Percentiles rank a stretch among this genome's conserved stretches.
These are phyloP conservation scores for Metschnikowia arizonensis DNA, from an alignment of 805 yeast species.

Conservation along the genomic window DNA sequence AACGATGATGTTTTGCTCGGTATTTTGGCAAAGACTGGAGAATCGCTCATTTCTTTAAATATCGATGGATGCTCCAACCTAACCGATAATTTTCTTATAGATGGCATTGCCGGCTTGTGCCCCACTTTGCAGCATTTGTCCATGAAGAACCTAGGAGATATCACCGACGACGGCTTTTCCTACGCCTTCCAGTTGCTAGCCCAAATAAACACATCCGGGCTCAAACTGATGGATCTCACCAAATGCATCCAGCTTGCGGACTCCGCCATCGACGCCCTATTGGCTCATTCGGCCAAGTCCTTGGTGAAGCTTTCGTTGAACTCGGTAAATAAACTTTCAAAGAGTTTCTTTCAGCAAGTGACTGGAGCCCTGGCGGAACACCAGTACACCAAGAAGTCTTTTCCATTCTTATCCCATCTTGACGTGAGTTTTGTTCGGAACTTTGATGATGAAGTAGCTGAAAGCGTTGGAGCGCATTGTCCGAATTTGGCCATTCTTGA, in stretches of 20 bases:
- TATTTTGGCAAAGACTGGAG: conserved; percentile 59
- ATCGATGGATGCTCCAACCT: conserved; percentile 72
- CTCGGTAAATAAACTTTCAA: conserved; percentile 58
- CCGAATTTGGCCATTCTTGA: conserved; percentile 63
- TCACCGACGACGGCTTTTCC: conserved; percentile 65
- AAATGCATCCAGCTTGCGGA: conserved; percentile 68
- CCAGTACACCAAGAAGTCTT: conserved; percentile 21
- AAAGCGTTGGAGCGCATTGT: conserved; percentile 53
- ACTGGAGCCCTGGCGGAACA: conserved; percentile 14
- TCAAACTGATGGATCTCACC: conserved; percentile 55
- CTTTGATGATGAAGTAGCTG: conserved; percentile 67
- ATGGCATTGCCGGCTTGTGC: conserved; percentile 59
- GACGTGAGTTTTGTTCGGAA: conserved; percentile 80
- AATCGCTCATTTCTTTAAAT: conserved; percentile 50
- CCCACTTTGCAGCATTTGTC: conserved; percentile 55
- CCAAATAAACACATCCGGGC: conserved; percentile 46
- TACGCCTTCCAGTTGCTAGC: conserved; percentile 56
- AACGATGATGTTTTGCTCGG: conserved; percentile 64
- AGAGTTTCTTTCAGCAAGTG: conserved; percentile 42
- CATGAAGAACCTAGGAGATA: conserved; percentile 52
- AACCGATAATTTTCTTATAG: conserved; percentile 57
- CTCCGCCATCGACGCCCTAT: conserved; percentile 52
- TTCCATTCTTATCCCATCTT: conserved; percentile 61
- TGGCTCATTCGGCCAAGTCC: conserved; percentile 61
- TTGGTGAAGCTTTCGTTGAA: conserved; percentile 69